These are phyloP conservation scores for Colletotrichum sp. DNA, from an alignment of 2,329 filamentous ascomycete species.

Conservation along the genomic window DNA sequence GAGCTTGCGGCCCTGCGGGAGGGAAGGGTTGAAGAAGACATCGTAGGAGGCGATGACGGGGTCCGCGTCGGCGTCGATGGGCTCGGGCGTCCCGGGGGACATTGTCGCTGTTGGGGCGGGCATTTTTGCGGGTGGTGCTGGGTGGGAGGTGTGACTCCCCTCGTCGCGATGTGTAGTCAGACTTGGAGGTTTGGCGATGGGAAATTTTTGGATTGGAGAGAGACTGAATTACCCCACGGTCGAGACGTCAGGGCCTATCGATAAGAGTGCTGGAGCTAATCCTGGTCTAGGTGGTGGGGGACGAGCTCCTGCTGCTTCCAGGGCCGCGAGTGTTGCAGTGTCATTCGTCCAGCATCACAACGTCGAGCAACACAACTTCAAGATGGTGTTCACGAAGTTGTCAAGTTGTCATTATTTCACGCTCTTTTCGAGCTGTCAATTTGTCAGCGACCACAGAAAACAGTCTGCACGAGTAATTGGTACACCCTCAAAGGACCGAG, in stretches of 20 bases:
- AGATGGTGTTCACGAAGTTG: background rate
- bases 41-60: conserved; percentile 79
- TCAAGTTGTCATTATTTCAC: background rate
- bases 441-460: background rate
- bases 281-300: conserved; percentile 1
- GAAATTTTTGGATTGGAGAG: conserved; percentile 17
- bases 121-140: background rate
- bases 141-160: background rate
- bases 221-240: conserved; percentile 5
- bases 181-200: background rate
- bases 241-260: conserved; percentile 9
- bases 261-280: conserved; percentile 4
- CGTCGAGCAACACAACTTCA: background rate
- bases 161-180: background rate
- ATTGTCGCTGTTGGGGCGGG: conserved; percentile 23
- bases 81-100: conserved; percentile 16
- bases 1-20: conserved; percentile 66
- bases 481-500: background rate
- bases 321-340: too few relatives aligned
- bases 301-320: background rate
- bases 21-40: conserved; percentile 81
- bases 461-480: background rate
- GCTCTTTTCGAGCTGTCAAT: background rate
- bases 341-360: background rate
- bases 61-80: conserved; percentile 55